phyloP scores from a whole-genome alignment of 805 yeast genomes.

The Torulaspora delbrueckii region DNA sequence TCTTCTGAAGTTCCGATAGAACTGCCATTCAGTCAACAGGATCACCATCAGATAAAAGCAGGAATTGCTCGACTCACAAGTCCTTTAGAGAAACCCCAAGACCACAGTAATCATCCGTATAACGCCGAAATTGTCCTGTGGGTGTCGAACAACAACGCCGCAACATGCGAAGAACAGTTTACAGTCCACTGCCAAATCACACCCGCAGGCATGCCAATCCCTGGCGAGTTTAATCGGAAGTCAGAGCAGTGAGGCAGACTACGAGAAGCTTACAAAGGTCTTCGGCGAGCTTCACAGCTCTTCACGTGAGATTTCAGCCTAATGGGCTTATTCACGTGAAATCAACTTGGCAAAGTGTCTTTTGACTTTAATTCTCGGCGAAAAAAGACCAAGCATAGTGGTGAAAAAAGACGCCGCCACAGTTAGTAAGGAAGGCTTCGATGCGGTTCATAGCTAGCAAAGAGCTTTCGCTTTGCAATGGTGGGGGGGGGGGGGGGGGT shows the following conservation, averaged over 20 bases:
- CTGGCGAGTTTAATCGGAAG: neutral
- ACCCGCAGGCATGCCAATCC: neutral
- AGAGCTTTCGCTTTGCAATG: neutral
- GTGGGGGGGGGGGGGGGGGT: too few species aligned
- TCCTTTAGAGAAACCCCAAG: neutral
- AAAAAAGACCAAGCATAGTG: neutral
- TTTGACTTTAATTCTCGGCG: too few species aligned
- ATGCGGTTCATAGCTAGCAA: neutral
- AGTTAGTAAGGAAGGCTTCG: neutral
- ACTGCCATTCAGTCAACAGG: neutral
- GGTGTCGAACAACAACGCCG: neutral
- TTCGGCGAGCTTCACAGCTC: neutral
- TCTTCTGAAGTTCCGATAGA: neutral
- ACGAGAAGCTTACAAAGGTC: neutral
- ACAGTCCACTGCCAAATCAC: conserved; percentile 7
- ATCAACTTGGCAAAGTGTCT: neutral
- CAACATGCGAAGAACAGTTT: neutral
- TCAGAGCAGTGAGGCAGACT: neutral
- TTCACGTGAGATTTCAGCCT: conserved; percentile 7
- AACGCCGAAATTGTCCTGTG: neutral
- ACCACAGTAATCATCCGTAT: neutral
- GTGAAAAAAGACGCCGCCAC: conserved; percentile 1
- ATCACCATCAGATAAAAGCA: neutral
- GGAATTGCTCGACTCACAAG: neutral
- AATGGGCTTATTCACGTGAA: conserved; percentile 1